Evolutionary conservation across 768 basidiomycete species (phyloP).

Genomic region (Pleurotus citrinopileatus): DNA sequence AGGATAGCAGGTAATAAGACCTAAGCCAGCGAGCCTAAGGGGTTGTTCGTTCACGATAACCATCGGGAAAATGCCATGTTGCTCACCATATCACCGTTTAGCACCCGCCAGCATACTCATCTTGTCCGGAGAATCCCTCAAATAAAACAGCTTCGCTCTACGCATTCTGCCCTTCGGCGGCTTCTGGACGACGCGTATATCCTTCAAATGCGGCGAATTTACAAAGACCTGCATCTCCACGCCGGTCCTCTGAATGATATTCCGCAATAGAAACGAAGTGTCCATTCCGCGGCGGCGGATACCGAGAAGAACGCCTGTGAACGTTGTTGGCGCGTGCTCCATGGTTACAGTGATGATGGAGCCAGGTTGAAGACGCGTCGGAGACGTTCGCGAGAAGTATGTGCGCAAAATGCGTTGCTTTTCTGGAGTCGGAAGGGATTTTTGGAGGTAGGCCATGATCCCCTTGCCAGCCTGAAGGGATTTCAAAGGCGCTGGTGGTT

Average conservation of each 20-base stretch:
- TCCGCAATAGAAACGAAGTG: slow-evolving; percentile 86
- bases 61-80: slow-evolving; percentile 2
- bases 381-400: slow-evolving; percentile 71
- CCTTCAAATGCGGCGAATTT: slow-evolving; percentile 83
- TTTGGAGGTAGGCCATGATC: slow-evolving; percentile 71
- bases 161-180: slow-evolving; percentile 63
- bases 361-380: slow-evolving; percentile 70
- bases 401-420: slow-evolving; percentile 67
- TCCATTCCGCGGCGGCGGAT: slow-evolving; percentile 82
- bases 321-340: slow-evolving; percentile 74
- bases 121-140: slow-evolving; percentile 80
- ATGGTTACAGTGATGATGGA: slow-evolving; percentile 83
- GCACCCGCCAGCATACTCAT: slow-evolving; percentile 70
- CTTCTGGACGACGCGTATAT: slow-evolving; percentile 74
- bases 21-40: no score
- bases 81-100: slow-evolving; percentile 26
- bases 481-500: slow-evolving; percentile 39
- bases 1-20: no score
- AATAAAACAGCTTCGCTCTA: slow-evolving; percentile 80
- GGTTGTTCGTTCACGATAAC: no score
- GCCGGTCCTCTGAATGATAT: slow-evolving; percentile 87
- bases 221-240: slow-evolving; percentile 93
- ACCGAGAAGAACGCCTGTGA: slow-evolving; percentile 86
- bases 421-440: slow-evolving; percentile 61
- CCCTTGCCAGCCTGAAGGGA: slow-evolving; percentile 67